These are phyloP conservation scores for Zangia roseola DNA, from an alignment of 768 basidiomycete species.

Conservation along the genomic window DNA sequence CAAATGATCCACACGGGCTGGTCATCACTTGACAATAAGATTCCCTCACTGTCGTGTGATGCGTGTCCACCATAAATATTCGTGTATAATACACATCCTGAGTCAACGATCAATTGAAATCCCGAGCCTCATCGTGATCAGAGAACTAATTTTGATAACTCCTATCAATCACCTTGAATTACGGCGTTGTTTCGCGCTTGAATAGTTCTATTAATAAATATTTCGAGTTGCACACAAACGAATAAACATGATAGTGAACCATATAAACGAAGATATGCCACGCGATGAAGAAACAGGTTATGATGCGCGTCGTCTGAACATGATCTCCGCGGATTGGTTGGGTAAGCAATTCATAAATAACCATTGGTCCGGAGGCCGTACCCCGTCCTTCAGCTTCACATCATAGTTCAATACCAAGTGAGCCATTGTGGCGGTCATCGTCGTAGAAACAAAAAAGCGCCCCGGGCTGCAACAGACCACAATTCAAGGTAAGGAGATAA, in stretches of 20 bases:
- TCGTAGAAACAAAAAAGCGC: slow-evolving; percentile 40
- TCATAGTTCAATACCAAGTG: slow-evolving; percentile 42
- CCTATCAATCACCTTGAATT: slow-evolving; percentile 19
- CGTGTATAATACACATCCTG: no score
- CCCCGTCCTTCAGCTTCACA: slow-evolving; percentile 35
- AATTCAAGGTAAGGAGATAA: slow-evolving; percentile 3
- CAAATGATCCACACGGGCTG: no score
- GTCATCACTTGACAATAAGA: no score
- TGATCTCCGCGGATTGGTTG: slow-evolving; percentile 34
- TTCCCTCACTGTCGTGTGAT: no score
- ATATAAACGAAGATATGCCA: slow-evolving; percentile 10
- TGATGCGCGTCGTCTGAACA: slow-evolving; percentile 34
- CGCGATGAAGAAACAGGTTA: slow-evolving; percentile 9
- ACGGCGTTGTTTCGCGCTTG: neutral
- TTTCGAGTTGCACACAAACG: neutral
- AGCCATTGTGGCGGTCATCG: slow-evolving; percentile 42
- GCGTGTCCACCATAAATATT: no score
- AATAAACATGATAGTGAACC: slow-evolving; percentile 10
- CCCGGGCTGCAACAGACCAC: slow-evolving; percentile 35
- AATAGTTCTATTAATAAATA: no score
- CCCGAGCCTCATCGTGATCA: no score
- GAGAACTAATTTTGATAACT: slow-evolving; percentile 8
- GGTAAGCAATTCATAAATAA: slow-evolving; percentile 37
- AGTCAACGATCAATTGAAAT: no score
- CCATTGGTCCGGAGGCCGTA: slow-evolving; percentile 36